phyloP scores from a whole-genome alignment of 2,329 filamentous ascomycete genomes.

The Sclerotinia trifoliorum region DNA sequence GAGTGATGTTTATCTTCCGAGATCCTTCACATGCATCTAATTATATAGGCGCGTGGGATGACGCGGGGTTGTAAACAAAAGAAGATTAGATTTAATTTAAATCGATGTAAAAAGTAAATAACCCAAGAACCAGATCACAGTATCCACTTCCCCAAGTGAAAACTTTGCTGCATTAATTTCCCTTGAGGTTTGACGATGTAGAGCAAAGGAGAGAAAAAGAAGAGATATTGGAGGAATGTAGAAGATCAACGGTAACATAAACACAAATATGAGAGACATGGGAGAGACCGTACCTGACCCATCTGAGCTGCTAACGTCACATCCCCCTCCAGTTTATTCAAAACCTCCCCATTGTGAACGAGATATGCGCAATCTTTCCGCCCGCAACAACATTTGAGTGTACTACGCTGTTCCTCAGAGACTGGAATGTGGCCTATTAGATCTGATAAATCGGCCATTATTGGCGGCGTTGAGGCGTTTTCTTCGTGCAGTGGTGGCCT shows the following conservation, averaged over 20 bases:
- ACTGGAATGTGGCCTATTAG: slow-evolving; percentile 34
- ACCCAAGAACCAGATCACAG: not conserved
- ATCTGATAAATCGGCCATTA: slow-evolving; percentile 15
- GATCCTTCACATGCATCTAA: not conserved
- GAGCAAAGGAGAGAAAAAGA: not conserved
- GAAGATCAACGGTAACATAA: slow-evolving; percentile 24
- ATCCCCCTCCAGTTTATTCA: slow-evolving; percentile 83
- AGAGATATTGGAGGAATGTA: slow-evolving; percentile 13
- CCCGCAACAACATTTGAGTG: slow-evolving; percentile 77
- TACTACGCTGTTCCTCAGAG: slow-evolving; percentile 15
- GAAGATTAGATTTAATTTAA: slow-evolving; percentile 19
- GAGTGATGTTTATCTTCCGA: not conserved
- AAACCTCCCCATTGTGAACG: slow-evolving; percentile 72
- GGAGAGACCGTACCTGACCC: slow-evolving; percentile 74
- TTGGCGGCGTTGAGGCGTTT: slow-evolving; percentile 1
- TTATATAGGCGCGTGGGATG: slow-evolving; percentile 11
- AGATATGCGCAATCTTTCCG: slow-evolving; percentile 75
- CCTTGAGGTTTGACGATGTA: not conserved
- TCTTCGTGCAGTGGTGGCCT: not conserved
- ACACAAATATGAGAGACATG: slow-evolving; percentile 27
- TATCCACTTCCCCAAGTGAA: slow-evolving; percentile 18
- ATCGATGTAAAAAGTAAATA: slow-evolving; percentile 10
- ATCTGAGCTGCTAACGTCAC: slow-evolving; percentile 82
- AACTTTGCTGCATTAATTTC: slow-evolving; percentile 18
- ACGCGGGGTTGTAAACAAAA: slow-evolving; percentile 20